These are phyloP conservation scores for Yamadazyma endophytica DNA, from an alignment of 805 yeast species.

Conservation along the genomic window DNA sequence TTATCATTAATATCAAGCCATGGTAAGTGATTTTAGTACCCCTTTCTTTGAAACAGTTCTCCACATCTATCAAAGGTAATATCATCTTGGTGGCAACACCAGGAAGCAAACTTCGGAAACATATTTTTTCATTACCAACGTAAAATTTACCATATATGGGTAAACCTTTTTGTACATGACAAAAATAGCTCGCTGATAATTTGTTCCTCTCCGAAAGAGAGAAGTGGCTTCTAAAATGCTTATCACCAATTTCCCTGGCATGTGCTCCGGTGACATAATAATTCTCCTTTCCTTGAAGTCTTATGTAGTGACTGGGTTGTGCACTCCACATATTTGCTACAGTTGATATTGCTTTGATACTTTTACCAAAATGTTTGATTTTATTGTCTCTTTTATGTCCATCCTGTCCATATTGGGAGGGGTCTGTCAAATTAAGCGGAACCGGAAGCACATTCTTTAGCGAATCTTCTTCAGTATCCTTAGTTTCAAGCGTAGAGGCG, in stretches of 20 bases:
- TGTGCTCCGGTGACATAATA: constrained; percentile 42
- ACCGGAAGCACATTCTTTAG: no score
- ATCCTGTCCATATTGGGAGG: constrained; percentile 16
- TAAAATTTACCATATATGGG: constrained; percentile 85
- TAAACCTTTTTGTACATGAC: constrained; percentile 63
- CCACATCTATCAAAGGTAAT: constrained; percentile 71
- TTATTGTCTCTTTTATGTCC: constrained; percentile 11
- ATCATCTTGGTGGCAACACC: constrained; percentile 79
- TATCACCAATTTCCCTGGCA: constrained; percentile 45
- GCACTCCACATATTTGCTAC: constrained; percentile 49
- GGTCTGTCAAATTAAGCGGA: constrained; percentile 24
- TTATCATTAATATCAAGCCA: constrained; percentile 65
- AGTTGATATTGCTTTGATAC: constrained; percentile 26
- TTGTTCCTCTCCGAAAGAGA: constrained; percentile 49
- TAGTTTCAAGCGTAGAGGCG: no score
- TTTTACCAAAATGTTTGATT: constrained; percentile 17
- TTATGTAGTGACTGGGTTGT: constrained; percentile 58
- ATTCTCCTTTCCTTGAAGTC: constrained; percentile 38
- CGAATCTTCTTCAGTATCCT: no score
- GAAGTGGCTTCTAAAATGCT: constrained; percentile 63
- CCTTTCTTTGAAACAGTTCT: constrained; percentile 60
- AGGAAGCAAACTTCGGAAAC: constrained; percentile 76
- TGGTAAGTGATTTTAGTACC: constrained; percentile 66
- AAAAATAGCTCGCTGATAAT: constrained; percentile 65
- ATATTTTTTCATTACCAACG: constrained; percentile 62